Base-by-base conservation (phyloP, 352 stramenopile species). In the Phytophthora ramorum region DNA sequence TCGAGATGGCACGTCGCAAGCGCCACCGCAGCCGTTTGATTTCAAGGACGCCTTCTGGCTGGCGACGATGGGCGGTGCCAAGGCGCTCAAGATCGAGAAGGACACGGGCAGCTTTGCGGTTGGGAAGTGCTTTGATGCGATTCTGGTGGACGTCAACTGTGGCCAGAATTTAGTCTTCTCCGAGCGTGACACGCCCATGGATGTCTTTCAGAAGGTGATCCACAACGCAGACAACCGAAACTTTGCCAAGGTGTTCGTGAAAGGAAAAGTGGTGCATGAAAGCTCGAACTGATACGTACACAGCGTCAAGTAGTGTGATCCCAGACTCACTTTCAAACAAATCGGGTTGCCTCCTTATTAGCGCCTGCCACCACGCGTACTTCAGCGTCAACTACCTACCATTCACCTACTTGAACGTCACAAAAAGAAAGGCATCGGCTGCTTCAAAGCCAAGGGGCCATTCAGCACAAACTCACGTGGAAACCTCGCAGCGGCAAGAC, bases 31-130 rank as follows among this genome's bases (percentile, higher is more conserved):
- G 53, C 28, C 38, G 28, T 75, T 91, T 52, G 82, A 92, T 73
- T 95, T 78, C 63, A 89, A 94, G 30, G 80, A 97, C 50, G 90
- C 87, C 4, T 96, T 97, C 51, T 95, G 85, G 74, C 50, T 97
- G 20, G 90, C 91, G 38, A 97, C 92, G 0, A 79, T 96, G 69
- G 92, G 92, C 14, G 90, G 91, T 4, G 92, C 92, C 0, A 66
- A 85, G 7, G 88, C 82, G 8, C 69, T 97, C 2, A 79, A 76
- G 1, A 63, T 97, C 7, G 81, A 86, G 4, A 54, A 89, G 1
- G 73, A 91, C 6, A 84, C 89, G 0, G 92, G 92, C 1, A 91
- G 84, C 55, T 96, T 98, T 63, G 66, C 71, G 0, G 73, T 83
- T 0, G 88, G 86, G 12, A 97, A 96, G 35, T 78, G 83, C 41